Evolutionary conservation across 768 basidiomycete genomes (phyloP), one percentile per base, ranked within the genome.

Genomic region (Xanthoconium purpureum): DNA sequence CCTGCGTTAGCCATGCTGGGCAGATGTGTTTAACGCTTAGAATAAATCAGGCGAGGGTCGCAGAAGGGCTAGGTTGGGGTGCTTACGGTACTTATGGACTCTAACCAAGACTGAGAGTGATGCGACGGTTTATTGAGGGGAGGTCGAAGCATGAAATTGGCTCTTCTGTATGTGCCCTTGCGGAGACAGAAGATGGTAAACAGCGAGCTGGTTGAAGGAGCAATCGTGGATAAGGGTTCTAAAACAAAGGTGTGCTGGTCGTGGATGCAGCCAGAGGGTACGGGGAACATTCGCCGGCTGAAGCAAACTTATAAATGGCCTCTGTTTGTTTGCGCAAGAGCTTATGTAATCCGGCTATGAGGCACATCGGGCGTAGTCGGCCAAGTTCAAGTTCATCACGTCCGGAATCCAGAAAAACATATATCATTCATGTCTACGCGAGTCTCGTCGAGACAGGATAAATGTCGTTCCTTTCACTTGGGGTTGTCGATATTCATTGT

Each of bases 61-160:
- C 20, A 4, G 17, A 17, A 49, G 45, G 37, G 8, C 0, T 2
- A 11, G 3, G 6, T 11, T 7, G 2, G 37, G 14, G 35, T 29
- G 63, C 82, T 71, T 56, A 85, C 84, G 74, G 78, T 76, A 79
- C 78, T 78, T 74, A 76, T 74, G 67, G 70, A 78, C 62, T 78
- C 72, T 76, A 74, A 76, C 69, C 75, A 73, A 70, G 79, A 80
- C 63, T 74, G 73, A 76, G 75, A 81, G 77, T 82, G 84, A 76
- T 83, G 79, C 78, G 81, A 81, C 73, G 80, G 75, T 77, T 81
- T 84, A 83, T 75, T 78, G 78, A 84, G 83, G 80, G 84, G 85
- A 84, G 87, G 87, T 82, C 87, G 88, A 90, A 89, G 89, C 89
- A 92, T 92, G 89, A 91, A 92, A 71, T 62, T 62, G 47, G 59